Conservation (phyloP, 139 green algal genomes). For the Coelastrella sp. region DNA sequence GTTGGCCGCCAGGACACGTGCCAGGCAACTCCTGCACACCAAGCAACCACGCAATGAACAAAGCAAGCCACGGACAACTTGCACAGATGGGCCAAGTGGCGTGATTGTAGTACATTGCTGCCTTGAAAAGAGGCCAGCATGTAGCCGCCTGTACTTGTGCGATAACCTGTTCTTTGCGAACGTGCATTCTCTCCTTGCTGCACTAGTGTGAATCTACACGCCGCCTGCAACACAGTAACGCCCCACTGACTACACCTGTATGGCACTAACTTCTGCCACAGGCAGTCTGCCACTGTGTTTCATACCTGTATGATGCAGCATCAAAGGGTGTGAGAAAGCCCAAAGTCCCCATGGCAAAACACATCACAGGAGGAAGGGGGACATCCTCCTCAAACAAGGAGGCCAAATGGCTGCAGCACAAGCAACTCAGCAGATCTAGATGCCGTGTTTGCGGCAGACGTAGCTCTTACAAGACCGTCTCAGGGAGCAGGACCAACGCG, state of each 20-base stretch:
- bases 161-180: too few relatives aligned
- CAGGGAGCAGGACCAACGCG: too few relatives aligned
- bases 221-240: too few relatives aligned
- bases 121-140: too few relatives aligned
- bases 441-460: not conserved
- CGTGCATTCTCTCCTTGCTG: too few relatives aligned
- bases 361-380: slow-evolving; percentile 87
- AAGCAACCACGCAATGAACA: too few relatives aligned
- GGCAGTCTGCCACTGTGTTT: not conserved
- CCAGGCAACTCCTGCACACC: slow-evolving; percentile 44
- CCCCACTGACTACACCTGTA: too few relatives aligned
- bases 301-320: slow-evolving; percentile 58
- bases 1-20: slow-evolving; percentile 68
- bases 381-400: slow-evolving; percentile 83
- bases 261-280: not conserved
- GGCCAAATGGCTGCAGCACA: slow-evolving; percentile 67
- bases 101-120: too few relatives aligned
- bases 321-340: slow-evolving; percentile 95
- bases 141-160: too few relatives aligned
- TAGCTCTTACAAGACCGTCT: not conserved
- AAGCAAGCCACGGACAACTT: too few relatives aligned
- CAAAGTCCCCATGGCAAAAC: slow-evolving; percentile 92
- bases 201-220: too few relatives aligned
- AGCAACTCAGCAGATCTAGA: not conserved
- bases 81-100: too few relatives aligned